These are phyloP conservation scores for Fragaria vesca DNA, from an alignment of 306 rosid genomes.

Conservation along the genomic window DNA sequence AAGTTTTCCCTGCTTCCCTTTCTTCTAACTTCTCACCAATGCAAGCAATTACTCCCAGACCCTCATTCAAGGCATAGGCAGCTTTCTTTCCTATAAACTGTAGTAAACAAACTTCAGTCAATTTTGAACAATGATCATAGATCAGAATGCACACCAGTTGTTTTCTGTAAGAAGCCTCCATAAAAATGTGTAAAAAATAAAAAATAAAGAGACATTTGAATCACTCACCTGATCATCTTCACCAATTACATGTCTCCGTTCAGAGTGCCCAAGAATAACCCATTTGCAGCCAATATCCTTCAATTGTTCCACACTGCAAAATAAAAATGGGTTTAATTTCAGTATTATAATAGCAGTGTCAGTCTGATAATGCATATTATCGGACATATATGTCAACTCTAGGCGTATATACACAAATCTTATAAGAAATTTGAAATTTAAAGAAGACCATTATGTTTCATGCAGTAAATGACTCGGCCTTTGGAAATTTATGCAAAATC, in stretches of 20 bases:
- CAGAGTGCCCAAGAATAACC: slow-evolving; percentile 99
- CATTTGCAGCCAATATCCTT: slow-evolving; percentile 89
- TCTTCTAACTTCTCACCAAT: slow-evolving; percentile 87
- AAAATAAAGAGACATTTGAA: slow-evolving; percentile 7
- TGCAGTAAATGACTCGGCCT: not conserved
- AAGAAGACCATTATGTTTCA: not conserved
- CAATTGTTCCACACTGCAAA: slow-evolving; percentile 82
- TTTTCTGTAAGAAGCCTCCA: slow-evolving; percentile 17
- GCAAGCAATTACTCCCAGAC: slow-evolving; percentile 97
- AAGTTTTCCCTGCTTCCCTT: slow-evolving; percentile 97
- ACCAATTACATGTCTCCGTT: slow-evolving; percentile 90
- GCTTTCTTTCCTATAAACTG: slow-evolving; percentile 99
- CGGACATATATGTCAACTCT: not conserved
- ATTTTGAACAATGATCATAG: slow-evolving; percentile 12
- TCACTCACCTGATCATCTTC: slow-evolving; percentile 86
- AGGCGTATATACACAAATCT: not conserved
- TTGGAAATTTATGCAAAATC: not conserved
- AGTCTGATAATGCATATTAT: not conserved
- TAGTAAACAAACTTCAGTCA: slow-evolving; percentile 35
- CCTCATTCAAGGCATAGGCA: slow-evolving; percentile 90
- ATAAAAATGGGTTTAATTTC: slow-evolving; percentile 14
- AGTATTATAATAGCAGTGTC: slow-evolving; percentile 4
- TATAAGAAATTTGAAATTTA: not conserved
- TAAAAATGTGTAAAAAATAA: not conserved
- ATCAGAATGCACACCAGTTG: slow-evolving; percentile 18